A percentile compares a stretch with the other conserved stretches of the same genome.
phyloP scores from a whole-genome alignment of 179 eudicot genomes.

The Heliamphora pulchella region DNA sequence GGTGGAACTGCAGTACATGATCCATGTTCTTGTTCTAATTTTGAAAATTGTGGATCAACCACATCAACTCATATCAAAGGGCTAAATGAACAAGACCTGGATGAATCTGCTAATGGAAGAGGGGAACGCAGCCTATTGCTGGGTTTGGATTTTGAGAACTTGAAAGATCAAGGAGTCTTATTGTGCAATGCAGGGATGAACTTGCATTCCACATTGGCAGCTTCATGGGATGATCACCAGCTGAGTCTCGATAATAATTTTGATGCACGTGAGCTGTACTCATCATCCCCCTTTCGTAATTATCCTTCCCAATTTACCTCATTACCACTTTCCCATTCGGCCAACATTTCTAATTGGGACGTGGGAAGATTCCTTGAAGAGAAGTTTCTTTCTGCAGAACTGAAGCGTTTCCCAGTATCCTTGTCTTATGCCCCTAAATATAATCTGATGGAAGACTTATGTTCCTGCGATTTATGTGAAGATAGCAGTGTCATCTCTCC shows the following conservation, averaged over 20 bases:
- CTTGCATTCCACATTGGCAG: slow-evolving; percentile 17
- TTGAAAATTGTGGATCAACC: slow-evolving; percentile 22
- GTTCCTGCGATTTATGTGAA: slow-evolving; percentile 15
- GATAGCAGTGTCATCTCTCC: slow-evolving; percentile 19
- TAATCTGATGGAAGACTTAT: slow-evolving; percentile 18
- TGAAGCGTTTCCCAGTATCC: slow-evolving; percentile 22
- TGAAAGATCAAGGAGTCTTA: slow-evolving; percentile 21
- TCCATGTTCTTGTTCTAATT: slow-evolving; percentile 18
- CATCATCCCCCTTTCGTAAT: slow-evolving; percentile 17
- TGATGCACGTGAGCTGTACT: slow-evolving; percentile 1
- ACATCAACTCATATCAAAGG: slow-evolving; percentile 19
- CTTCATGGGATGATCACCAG: slow-evolving; percentile 21
- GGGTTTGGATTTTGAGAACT: slow-evolving; percentile 32
- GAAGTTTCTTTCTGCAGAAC: slow-evolving; percentile 15
- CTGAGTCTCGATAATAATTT: slow-evolving; percentile 14
- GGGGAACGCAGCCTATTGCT: slow-evolving; percentile 33
- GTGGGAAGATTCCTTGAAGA: slow-evolving; percentile 20
- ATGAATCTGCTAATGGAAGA: slow-evolving; percentile 24
- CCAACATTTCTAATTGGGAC: slow-evolving; percentile 17
- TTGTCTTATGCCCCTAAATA: slow-evolving; percentile 25
- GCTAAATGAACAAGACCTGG: slow-evolving; percentile 16
- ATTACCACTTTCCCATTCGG: slow-evolving; percentile 15
- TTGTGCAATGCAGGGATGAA: slow-evolving; percentile 23
- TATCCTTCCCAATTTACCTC: slow-evolving; percentile 3
- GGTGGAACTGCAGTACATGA: slow-evolving; percentile 16